phyloP scores from a whole-genome alignment of 768 basidiomycete species.

The Podaxis sp. region DNA sequence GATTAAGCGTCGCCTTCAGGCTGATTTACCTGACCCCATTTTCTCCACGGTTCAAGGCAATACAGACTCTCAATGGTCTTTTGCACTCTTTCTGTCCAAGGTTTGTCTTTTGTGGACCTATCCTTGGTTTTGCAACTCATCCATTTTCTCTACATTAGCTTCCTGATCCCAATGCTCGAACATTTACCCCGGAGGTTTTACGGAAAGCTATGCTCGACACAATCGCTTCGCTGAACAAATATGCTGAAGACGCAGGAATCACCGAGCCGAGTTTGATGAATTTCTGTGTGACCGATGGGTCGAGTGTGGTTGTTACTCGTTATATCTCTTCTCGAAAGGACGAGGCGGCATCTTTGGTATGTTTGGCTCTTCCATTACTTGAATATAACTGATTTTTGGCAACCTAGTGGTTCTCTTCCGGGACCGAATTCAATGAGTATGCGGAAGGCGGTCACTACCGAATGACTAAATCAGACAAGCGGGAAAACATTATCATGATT shows the following conservation, averaged over 20 bases:
- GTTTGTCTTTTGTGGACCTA: constrained; percentile 31
- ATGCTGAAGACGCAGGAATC: constrained; percentile 71
- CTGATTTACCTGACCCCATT: constrained; percentile 73
- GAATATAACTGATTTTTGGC: background rate
- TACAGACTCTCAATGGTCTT: constrained; percentile 98
- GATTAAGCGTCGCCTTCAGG: constrained; percentile 82
- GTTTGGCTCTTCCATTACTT: constrained; percentile 16
- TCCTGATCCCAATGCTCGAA: constrained; percentile 72
- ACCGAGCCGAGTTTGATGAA: constrained; percentile 91
- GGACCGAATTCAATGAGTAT: constrained; percentile 91
- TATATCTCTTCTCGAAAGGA: constrained; percentile 92
- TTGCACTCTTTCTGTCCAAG: constrained; percentile 87
- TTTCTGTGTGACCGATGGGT: constrained; percentile 95
- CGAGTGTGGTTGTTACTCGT: constrained; percentile 89
- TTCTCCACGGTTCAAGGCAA: constrained; percentile 91
- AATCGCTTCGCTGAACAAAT: constrained; percentile 73
- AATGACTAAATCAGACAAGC: constrained; percentile 94
- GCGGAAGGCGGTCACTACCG: constrained; percentile 87
- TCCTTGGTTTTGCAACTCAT: background rate
- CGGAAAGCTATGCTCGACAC: constrained; percentile 89
- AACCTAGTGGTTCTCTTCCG: constrained; percentile 88
- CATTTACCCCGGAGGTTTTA: constrained; percentile 70
- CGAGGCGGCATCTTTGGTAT: constrained; percentile 87
- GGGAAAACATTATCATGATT: constrained; percentile 96
- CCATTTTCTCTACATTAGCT: constrained; percentile 46